A percentile compares a stretch with the other conserved stretches of the same genome.
These are phyloP conservation scores for Halophytophthora polymorphica DNA, from an alignment of 352 stramenopile species.

Conservation along the genomic window DNA sequence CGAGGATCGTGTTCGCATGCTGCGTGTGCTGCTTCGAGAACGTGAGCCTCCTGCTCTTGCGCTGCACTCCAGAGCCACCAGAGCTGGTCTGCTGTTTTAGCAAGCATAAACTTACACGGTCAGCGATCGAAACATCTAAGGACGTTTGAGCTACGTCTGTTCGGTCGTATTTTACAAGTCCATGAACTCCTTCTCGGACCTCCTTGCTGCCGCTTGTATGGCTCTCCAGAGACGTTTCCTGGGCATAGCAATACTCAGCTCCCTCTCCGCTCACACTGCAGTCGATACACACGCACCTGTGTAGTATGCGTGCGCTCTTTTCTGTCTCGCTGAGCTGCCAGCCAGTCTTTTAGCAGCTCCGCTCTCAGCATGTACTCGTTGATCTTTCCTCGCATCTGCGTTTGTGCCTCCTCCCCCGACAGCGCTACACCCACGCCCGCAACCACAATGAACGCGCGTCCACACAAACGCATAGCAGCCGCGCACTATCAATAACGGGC, in stretches of 20 bases:
- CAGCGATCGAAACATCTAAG: too few relatives aligned
- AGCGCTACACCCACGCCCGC: conserved; percentile 37
- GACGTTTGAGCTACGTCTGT: too few relatives aligned
- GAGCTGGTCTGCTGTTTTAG: not conserved
- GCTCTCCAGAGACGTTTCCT: too few relatives aligned
- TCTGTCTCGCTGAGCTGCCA: conserved; percentile 6
- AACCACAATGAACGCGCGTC: too few relatives aligned
- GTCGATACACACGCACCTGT: conserved; percentile 9
- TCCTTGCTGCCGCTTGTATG: not conserved
- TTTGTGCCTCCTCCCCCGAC: conserved; percentile 28
- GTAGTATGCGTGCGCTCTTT: conserved; percentile 18
- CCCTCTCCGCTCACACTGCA: not conserved
- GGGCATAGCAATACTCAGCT: conserved; percentile 1
- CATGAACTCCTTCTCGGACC: not conserved
- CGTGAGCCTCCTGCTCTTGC: conserved; percentile 15
- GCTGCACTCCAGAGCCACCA: not conserved
- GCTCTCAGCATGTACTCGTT: conserved; percentile 79
- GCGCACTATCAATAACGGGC: not conserved
- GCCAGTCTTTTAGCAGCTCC: conserved; percentile 61
- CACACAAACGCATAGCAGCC: not conserved
- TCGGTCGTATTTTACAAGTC: too few relatives aligned
- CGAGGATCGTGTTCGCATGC: conserved; percentile 72
- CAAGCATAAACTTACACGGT: too few relatives aligned
- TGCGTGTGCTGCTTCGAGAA: conserved; percentile 62
- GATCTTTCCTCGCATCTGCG: conserved; percentile 46